Base-by-base conservation (phyloP, 257 asterid genomes). In the Scutellaria minor region DNA sequence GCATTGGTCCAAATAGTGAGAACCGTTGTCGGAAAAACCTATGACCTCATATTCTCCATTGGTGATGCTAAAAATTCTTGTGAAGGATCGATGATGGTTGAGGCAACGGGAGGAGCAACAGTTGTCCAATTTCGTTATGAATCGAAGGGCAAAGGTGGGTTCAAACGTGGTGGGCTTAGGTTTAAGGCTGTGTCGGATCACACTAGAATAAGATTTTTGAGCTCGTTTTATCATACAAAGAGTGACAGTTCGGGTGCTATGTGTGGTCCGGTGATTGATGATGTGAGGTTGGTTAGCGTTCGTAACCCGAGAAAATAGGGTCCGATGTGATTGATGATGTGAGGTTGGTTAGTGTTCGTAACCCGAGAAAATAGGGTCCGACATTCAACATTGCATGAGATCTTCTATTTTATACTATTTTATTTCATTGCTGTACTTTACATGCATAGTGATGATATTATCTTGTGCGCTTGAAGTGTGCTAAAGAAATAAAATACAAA, bases 221-320 rank as follows among this genome's bases (percentile, higher is more conserved):
- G 98, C 85, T 64, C 80, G 1, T 82, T 67, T 56, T 90, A 92
- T 61, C 93, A 88, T 39, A 90, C 78, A 85, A 87, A 83, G 85
- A 90, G 83, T 64, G 98, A 92, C 13, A 75, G 54, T 37, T 63
- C 95, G 0, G 98, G 97, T 6, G 45, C 96, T 7, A 51, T 92
- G 47, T 92, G 98, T 68, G 97, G 98, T 50, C 98, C 98, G 0
- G 95, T 90, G 9, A 59, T 92, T 46, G 98, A 92, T 74, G 87
- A 92, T 73, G 92, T 89, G 46, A 85, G 77, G 60, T 73, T 89
- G 80, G 78, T 77, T 3, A 66, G 88, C n/a, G 75, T 85, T 72
- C 89, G 75, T 10, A 12, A 54, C 48, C 70, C 60, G 7, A 46
- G 57, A 9, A 44, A 7, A 66, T 66, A 47, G 41, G n/a, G 18